Conservation (phyloP, 208 protist genomes). For the Tritrichomonas musculus region DNA sequence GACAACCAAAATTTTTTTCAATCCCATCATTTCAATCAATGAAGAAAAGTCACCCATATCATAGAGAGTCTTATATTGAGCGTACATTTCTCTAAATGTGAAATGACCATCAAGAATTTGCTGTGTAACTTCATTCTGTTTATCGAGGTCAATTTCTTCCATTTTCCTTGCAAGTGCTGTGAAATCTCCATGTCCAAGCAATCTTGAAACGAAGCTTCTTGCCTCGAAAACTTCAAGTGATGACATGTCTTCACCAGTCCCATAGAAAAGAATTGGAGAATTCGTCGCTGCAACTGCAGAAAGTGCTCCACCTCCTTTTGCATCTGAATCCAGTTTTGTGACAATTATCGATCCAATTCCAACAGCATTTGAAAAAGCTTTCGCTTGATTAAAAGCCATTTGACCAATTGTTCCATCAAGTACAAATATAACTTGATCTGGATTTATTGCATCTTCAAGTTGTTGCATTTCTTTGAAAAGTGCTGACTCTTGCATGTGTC, state of each 20-base stretch:
- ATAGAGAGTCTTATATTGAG: slow-evolving; percentile 48
- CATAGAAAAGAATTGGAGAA: slow-evolving; percentile 94
- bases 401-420: slow-evolving; percentile 92
- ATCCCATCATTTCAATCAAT: background rate
- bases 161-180: slow-evolving; percentile 40
- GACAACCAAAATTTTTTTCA: background rate
- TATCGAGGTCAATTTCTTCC: slow-evolving; percentile 40
- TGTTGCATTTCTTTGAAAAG: slow-evolving; percentile 98
- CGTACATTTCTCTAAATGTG: slow-evolving; percentile 45
- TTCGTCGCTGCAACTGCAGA: slow-evolving; percentile 78
- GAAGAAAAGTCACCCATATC: slow-evolving; percentile 45
- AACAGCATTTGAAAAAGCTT: slow-evolving; percentile 57
- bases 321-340: slow-evolving; percentile 97
- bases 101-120: slow-evolving; percentile 47
- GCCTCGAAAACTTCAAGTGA: slow-evolving; percentile 77
- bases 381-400: slow-evolving; percentile 81
- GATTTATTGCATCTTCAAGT: slow-evolving; percentile 49
- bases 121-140: slow-evolving; percentile 38
- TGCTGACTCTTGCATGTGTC: slow-evolving; percentile 91
- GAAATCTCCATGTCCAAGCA: slow-evolving; percentile 85
- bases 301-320: slow-evolving; percentile 89
- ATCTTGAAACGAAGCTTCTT: slow-evolving; percentile 57
- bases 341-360: slow-evolving; percentile 91
- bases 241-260: slow-evolving; percentile 90
- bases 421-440: slow-evolving; percentile 91